A percentile compares a stretch with the other conserved stretches of the same genome.
Conservation (phyloP, 805 yeast genomes). For the Schwanniomyces occidentalis region DNA sequence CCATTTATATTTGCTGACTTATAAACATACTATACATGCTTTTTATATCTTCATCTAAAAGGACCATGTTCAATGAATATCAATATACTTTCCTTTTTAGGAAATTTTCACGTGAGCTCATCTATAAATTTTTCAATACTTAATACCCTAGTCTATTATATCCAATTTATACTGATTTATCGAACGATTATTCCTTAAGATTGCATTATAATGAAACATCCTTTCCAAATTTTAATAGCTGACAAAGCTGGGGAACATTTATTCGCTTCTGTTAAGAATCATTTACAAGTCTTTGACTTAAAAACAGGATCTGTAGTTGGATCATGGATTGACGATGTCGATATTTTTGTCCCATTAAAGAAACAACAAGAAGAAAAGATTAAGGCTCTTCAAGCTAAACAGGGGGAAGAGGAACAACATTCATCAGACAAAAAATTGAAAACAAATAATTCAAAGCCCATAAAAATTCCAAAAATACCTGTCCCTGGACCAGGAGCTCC, state of each 20-base stretch:
- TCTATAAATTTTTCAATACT: constrained; percentile 8
- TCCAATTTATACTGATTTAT: neutral
- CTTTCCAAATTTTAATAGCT: constrained; percentile 60
- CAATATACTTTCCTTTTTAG: no score
- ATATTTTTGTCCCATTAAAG: constrained; percentile 44
- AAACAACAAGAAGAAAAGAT: constrained; percentile 48
- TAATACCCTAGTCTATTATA: neutral
- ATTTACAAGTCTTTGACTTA: constrained; percentile 52
- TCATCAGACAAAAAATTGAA: constrained; percentile 26
- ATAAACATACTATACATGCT: no score
- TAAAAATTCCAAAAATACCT: constrained; percentile 53
- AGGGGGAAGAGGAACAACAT: constrained; percentile 26
- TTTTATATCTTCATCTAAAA: no score
- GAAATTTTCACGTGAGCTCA: constrained; percentile 4
- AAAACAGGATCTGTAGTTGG: constrained; percentile 47
- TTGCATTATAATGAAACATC: constrained; percentile 57
- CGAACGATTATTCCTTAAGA: neutral
- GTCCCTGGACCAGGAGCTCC: constrained; percentile 72
- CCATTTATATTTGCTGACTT: no score
- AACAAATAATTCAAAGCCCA: constrained; percentile 22
- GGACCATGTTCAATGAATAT: no score
- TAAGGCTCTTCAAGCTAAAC: constrained; percentile 24
- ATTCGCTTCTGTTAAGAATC: constrained; percentile 59
- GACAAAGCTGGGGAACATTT: constrained; percentile 47
- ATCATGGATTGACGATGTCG: constrained; percentile 62